Base-by-base conservation (phyloP, 2,329 filamentous ascomycete genomes). In the Ilyonectria sp. region DNA sequence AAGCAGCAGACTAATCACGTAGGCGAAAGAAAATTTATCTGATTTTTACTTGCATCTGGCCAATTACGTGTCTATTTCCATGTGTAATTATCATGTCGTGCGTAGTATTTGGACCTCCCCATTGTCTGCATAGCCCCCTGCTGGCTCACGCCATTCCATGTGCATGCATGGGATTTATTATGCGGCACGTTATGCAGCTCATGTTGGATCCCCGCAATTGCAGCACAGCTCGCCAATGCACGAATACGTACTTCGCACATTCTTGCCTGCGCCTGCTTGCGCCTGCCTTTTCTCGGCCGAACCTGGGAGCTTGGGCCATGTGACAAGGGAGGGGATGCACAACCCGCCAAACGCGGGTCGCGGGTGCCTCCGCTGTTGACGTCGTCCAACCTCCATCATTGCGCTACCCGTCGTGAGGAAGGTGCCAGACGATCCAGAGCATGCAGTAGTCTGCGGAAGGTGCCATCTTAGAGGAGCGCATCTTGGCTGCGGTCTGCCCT, bases 1-100 rank as follows among this genome's bases (percentile, higher is more conserved):
- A 50, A 67, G 44, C 37, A 43, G 52, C 63, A 67, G 60, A 76
- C 74, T 76, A 76, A 76, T 76, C 63, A 66, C 68, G 68, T 74
- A 76, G 74, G 74, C 71, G 71, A 71, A 67, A 53, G 69, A 69
- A 63, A 68, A 55, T 67, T 64, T 67, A 71, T 71, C 68, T 62
- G 37, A 69, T 50, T 58, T 61, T 65, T 73, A 33, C 49, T 31
- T 44, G 49, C 6, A 9, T 13, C 11, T 53, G 15, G 43, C n/a
- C 47, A 8, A 53, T 47, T 19, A 15, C 46, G n/a, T 47, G 43
- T 31, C 9, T n/a, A 21, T 40, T 15, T 6, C 17, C n/a, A 26
- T 21, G 15, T 43, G n/a, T 6, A 11, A 44, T 44, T 5, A 50
- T 15, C 11, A 35, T 35, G 17, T 53, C 26, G 17, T 35, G 15